phyloP scores from a whole-genome alignment of 2,329 filamentous ascomycete genomes.

The Calonectria crousiana region DNA sequence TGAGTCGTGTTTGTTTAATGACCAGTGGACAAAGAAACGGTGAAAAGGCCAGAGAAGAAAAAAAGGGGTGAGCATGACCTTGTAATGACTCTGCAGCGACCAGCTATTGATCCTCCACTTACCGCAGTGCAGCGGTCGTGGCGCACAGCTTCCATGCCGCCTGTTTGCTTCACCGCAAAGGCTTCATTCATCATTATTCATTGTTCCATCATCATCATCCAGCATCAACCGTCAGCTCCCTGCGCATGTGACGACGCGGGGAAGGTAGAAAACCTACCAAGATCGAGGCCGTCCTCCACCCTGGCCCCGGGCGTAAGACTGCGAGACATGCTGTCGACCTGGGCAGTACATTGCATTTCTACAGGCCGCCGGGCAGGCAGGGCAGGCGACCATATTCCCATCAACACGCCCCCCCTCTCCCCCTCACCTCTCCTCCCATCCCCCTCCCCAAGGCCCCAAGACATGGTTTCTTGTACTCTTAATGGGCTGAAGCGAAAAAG shows the following conservation, averaged over 20 bases:
- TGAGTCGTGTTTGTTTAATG: not conserved
- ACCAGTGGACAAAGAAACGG: not conserved
- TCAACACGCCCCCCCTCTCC: not conserved
- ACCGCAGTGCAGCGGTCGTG: slow-evolving; percentile 8
- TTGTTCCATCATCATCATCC: not conserved
- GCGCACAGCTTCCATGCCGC: slow-evolving; percentile 9
- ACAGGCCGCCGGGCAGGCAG: not conserved
- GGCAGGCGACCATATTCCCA: not conserved
- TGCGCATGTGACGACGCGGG: slow-evolving; percentile 26
- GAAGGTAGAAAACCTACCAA: not conserved
- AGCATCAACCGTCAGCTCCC: not conserved
- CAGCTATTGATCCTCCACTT: not conserved
- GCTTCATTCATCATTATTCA: not conserved
- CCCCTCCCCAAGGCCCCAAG: not conserved
- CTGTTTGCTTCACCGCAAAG: not conserved
- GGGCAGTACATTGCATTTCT: not conserved
- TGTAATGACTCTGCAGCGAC: slow-evolving; percentile 3
- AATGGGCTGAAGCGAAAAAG: not conserved
- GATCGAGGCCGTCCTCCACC: not conserved
- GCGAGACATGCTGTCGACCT: slow-evolving; percentile 3
- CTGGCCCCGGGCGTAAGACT: not conserved
- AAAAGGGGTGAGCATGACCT: not conserved
- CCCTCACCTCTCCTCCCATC: not conserved
- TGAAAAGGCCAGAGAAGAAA: not conserved
- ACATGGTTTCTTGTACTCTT: slow-evolving; percentile 5